Evolutionary conservation across 805 yeast species (phyloP), one percentile per base, ranked within the genome.

Genomic region (Isabelozyma heimii): DNA sequence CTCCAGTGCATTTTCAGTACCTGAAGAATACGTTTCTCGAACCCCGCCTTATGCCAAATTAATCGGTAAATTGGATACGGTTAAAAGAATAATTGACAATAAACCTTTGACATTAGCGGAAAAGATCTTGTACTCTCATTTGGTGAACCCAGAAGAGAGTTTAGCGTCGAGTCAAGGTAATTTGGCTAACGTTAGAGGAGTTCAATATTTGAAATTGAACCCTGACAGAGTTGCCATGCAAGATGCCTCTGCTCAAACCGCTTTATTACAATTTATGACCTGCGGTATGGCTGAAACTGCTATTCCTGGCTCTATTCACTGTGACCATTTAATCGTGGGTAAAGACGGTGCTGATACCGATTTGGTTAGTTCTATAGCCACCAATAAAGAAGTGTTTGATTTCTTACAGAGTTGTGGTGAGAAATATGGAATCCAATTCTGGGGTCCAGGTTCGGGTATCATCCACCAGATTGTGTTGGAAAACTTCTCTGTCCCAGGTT

Each of bases 191-290:
- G 72, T 86, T 54, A 83, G 99, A 73, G 99, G 99, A 58, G 76
- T 84, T 44, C 83, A 91, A 46, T 94, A 94, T 73, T 80, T 94
- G 68, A 94, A 94, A 76, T 80, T 94, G 61, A 83, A 88, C 67
- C 99, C 99, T 20, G 99, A 94, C 67, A 84, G 99, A 68, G 98
- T 94, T 43, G 99, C 99, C 26, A 92, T 95, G 96, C 99, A 94
- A 77, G 99, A 94, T 78, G 99, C 99, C n/a, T 89, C 97, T 30
- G 99, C 99, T 15, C 99, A 94, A 74, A 94, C 92, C 89, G 99
- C 99, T n/a, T 77, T 94, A 58, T 77, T 94, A 60, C 99, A 94
- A 74, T 94, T 94, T 76, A 94, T 94, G 97, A 90, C 97, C 47
- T 92, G 97, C 56, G 96, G 96, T 37, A 82, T 92, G 82, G 76